Evolutionary conservation across 2,329 filamentous ascomycete genomes (phyloP).

Genomic region (Macrophomina pseudophaseolina): DNA sequence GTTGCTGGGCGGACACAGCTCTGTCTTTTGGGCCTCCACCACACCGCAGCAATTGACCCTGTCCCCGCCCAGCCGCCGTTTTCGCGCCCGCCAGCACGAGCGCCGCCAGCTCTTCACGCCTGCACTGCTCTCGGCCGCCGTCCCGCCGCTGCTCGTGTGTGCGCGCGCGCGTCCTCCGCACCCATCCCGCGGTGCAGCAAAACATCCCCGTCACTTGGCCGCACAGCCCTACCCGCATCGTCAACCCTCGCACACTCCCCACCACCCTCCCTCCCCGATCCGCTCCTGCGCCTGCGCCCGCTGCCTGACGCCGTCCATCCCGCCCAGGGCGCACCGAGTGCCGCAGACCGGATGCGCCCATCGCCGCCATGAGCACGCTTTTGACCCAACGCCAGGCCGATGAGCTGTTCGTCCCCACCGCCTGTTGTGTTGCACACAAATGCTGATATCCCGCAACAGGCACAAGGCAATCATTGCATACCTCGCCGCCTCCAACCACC

Average conservation of each 20-base stretch:
- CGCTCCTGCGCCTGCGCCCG: slow-evolving; percentile 17
- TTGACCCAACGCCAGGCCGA: slow-evolving; percentile 82
- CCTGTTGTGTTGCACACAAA: slow-evolving; percentile 25
- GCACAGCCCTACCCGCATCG: slow-evolving; percentile 26
- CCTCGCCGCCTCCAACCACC: slow-evolving; percentile 73
- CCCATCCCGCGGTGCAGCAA: slow-evolving; percentile 10
- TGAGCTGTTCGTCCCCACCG: slow-evolving; percentile 68
- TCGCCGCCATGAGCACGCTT: slow-evolving; percentile 70
- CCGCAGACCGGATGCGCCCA: slow-evolving; percentile 27
- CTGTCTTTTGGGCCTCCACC: slow-evolving; percentile 17
- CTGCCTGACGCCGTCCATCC: slow-evolving; percentile 12
- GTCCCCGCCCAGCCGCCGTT: background rate
- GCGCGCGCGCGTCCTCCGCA: slow-evolving; percentile 8
- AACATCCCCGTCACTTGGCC: slow-evolving; percentile 19
- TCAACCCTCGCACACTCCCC: slow-evolving; percentile 22
- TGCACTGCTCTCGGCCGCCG: background rate
- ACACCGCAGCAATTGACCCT: slow-evolving; percentile 19
- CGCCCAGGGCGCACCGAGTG: slow-evolving; percentile 26
- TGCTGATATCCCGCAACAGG: slow-evolving; percentile 53
- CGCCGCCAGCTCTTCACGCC: background rate
- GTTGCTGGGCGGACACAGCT: slow-evolving; percentile 25
- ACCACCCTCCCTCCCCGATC: slow-evolving; percentile 19
- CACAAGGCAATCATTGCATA: slow-evolving; percentile 96
- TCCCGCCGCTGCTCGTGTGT: background rate
- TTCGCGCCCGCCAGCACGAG: background rate